A percentile compares a stretch with the other conserved stretches of the same genome.
phyloP scores from a whole-genome alignment of 2,329 filamentous ascomycete species.

The Nemania sp. region DNA sequence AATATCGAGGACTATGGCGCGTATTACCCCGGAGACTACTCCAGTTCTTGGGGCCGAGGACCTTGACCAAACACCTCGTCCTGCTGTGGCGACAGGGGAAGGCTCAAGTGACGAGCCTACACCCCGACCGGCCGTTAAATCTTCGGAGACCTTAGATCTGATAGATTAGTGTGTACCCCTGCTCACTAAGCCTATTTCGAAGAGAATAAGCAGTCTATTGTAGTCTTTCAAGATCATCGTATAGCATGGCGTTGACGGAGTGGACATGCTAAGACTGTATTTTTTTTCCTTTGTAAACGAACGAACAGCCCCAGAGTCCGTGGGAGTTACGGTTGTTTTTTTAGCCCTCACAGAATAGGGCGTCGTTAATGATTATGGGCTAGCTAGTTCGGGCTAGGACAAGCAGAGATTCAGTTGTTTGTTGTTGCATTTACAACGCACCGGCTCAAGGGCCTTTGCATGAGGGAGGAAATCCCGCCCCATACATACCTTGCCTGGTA shows the following conservation, averaged over 20 bases:
- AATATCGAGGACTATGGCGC: constrained; percentile 39
- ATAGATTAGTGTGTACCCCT: not conserved
- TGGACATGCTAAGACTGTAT: constrained; percentile 42
- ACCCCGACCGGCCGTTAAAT: constrained; percentile 51
- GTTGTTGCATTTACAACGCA: constrained; percentile 29
- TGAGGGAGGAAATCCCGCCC: not conserved
- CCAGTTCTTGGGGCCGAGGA: constrained; percentile 41
- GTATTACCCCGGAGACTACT: constrained; percentile 50
- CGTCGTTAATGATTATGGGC: constrained; percentile 8
- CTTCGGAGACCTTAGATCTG: constrained; percentile 31
- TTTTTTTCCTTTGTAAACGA: constrained; percentile 45
- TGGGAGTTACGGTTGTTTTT: constrained; percentile 12
- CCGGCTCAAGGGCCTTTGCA: constrained; percentile 1
- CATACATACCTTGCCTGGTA: constrained; percentile 11
- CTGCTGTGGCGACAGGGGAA: constrained; percentile 42
- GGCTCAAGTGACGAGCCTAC: constrained; percentile 56
- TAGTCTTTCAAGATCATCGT: constrained; percentile 31
- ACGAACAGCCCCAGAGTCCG: constrained; percentile 45
- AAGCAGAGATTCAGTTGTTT: constrained; percentile 13
- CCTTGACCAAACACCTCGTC: constrained; percentile 61
- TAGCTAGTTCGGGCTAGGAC: not conserved
- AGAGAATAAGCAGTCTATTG: constrained; percentile 29
- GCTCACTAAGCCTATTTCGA: not conserved
- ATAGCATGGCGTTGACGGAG: constrained; percentile 48
- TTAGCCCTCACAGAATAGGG: constrained; percentile 2